Evolutionary conservation across 495 filamentous ascomycete species (phyloP).

Genomic region (Venustampulla echinocandica): DNA sequence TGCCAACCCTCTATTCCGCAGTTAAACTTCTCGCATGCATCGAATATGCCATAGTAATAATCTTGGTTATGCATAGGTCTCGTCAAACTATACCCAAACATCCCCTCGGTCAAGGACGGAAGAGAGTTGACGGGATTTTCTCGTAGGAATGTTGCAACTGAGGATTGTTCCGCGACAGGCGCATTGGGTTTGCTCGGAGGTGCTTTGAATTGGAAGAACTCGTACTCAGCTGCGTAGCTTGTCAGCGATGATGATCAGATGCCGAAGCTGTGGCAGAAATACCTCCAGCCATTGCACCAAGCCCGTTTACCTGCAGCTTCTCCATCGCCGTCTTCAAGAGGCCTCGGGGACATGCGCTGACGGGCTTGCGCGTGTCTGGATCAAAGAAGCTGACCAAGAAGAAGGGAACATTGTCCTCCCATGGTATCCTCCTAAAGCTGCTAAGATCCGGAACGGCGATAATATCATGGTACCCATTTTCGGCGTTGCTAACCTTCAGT

Average conservation of each 20-base stretch:
- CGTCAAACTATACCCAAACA: constrained; percentile 98
- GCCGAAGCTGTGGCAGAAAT: no score
- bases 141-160: constrained; percentile 64
- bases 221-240: constrained; percentile 71
- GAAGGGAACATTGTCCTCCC: constrained; percentile 90
- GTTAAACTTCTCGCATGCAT: constrained; percentile 70
- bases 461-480: constrained; percentile 88
- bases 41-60: constrained; percentile 87
- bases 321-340: constrained; percentile 58
- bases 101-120: constrained; percentile 81
- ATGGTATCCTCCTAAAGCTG: constrained; percentile 84
- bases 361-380: constrained; percentile 55
- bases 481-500: constrained; percentile 79
- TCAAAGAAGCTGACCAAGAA: constrained; percentile 85
- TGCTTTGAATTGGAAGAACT: constrained; percentile 89
- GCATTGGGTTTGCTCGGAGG: constrained; percentile 45
- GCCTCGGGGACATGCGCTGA: constrained; percentile 77
- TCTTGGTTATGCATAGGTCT: constrained; percentile 86
- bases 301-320: constrained; percentile 56
- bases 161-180: constrained; percentile 33
- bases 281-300: constrained; percentile 92
- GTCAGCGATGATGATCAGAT: no score
- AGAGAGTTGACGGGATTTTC: constrained; percentile 63
- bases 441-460: constrained; percentile 74
- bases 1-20: constrained; percentile 95